These are phyloP conservation scores for Sugiyamaella americana DNA, from an alignment of 805 yeast genomes.

Conservation along the genomic window DNA sequence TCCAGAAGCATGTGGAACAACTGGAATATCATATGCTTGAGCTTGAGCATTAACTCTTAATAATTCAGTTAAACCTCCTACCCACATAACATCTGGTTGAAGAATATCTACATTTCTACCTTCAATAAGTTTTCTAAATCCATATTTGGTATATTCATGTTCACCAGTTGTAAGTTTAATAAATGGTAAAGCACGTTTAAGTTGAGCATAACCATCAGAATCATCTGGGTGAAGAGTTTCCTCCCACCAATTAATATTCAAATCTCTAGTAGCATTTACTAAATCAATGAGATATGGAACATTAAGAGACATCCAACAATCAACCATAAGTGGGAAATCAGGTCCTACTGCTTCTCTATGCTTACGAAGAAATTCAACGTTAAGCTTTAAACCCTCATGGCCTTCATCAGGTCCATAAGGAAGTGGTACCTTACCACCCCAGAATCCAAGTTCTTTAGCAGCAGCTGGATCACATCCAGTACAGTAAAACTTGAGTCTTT, in stretches of 20 bases:
- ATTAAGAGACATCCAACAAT: constrained; percentile 47
- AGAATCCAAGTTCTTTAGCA: constrained; percentile 46
- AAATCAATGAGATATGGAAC: constrained; percentile 45
- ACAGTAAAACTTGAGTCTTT: constrained; percentile 43
- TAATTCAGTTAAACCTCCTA: constrained; percentile 46
- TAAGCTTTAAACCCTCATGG: constrained; percentile 40
- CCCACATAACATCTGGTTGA: constrained; percentile 52
- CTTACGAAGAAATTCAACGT: constrained; percentile 40
- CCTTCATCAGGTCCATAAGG: constrained; percentile 50
- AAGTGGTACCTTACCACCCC: constrained; percentile 49
- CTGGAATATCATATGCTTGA: constrained; percentile 48
- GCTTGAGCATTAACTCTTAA: constrained; percentile 44
- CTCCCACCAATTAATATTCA: constrained; percentile 49
- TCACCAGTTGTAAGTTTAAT: constrained; percentile 49
- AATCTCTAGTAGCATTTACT: constrained; percentile 38
- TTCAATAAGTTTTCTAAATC: constrained; percentile 46
- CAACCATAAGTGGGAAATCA: constrained; percentile 49
- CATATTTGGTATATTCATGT: constrained; percentile 47
- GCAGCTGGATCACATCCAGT: constrained; percentile 44
- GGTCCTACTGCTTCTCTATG: constrained; percentile 45
- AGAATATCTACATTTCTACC: constrained; percentile 44
- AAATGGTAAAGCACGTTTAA: constrained; percentile 43
- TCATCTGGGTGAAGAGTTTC: constrained; percentile 49
- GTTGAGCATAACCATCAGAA: constrained; percentile 41
- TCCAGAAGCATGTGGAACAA: constrained; percentile 50